Evolutionary conservation across 768 basidiomycete species (phyloP).

Genomic region (Russula earlei): DNA sequence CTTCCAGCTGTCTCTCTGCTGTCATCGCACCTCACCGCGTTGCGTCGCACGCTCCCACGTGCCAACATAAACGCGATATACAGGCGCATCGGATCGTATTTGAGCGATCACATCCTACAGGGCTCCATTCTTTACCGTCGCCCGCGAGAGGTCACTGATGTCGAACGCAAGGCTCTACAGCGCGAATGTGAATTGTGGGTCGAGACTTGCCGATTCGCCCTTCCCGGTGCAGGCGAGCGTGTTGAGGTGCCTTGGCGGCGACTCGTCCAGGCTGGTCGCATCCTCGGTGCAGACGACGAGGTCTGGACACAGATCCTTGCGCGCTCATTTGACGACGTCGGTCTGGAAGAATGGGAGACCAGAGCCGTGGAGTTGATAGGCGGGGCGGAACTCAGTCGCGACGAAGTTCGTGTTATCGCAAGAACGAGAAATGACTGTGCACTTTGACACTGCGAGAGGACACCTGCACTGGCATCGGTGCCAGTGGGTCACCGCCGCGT

Average conservation of each 20-base stretch:
- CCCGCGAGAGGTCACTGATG: conserved; percentile 43
- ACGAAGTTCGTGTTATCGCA: conserved; percentile 51
- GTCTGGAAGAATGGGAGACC: conserved; percentile 43
- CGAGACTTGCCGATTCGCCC: conserved; percentile 59
- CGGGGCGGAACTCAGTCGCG: conserved; percentile 49
- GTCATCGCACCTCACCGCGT: conserved; percentile 65
- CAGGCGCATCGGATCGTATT: conserved; percentile 55
- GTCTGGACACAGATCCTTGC: conserved; percentile 12
- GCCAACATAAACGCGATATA: conserved; percentile 55
- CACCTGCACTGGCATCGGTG: background rate
- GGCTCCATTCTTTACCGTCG: conserved; percentile 76
- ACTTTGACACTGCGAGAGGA: conserved; percentile 13
- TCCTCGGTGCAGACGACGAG: conserved; percentile 49
- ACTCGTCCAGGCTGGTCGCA: conserved; percentile 57
- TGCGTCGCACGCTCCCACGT: conserved; percentile 55
- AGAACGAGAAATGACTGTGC: conserved; percentile 35
- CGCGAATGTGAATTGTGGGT: conserved; percentile 79
- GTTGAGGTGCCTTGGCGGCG: conserved; percentile 71
- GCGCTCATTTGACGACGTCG: background rate
- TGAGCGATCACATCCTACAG: conserved; percentile 74
- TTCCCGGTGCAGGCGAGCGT: conserved; percentile 41
- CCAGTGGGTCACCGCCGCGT: too few relatives aligned
- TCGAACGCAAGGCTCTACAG: conserved; percentile 52
- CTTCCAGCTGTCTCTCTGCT: conserved; percentile 69
- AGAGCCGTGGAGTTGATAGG: conserved; percentile 44